Conservation (phyloP, 1,139 yeast genomes). For the Pichia sp. region DNA sequence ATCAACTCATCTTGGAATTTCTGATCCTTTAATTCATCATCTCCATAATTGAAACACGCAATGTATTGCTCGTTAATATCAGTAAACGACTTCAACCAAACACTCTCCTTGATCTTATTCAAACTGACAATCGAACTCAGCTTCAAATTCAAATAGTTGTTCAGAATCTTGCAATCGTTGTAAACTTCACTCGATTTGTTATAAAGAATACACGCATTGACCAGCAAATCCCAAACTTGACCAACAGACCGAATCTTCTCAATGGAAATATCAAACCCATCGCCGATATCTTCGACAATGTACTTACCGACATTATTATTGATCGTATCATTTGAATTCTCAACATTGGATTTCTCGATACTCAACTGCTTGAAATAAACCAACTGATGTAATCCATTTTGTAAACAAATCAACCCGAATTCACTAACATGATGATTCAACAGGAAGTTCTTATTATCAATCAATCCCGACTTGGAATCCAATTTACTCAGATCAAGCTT, state of each 20-base stretch:
- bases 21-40: constrained; percentile 25
- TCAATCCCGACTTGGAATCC: constrained; percentile 23
- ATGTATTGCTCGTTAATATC: constrained; percentile 32
- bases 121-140: constrained; percentile 29
- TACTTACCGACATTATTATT: not conserved
- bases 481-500: constrained; percentile 21
- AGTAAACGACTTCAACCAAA: constrained; percentile 35
- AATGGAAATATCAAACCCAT: constrained; percentile 16
- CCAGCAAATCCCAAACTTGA: constrained; percentile 32
- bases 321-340: not conserved
- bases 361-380: constrained; percentile 27
- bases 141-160: constrained; percentile 32
- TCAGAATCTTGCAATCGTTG: constrained; percentile 32
- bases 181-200: constrained; percentile 29
- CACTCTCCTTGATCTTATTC: constrained; percentile 34
- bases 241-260: constrained; percentile 21
- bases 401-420: constrained; percentile 39
- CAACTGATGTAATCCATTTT: constrained; percentile 38
- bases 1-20: constrained; percentile 26
- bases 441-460: constrained; percentile 27
- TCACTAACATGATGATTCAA: constrained; percentile 35
- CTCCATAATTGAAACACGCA: constrained; percentile 27
- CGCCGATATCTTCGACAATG: constrained; percentile 8
- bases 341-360: not conserved
- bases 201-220: constrained; percentile 29